Conservation (phyloP, 441 rosid species). For the Euphorbia schlechtendalii region DNA sequence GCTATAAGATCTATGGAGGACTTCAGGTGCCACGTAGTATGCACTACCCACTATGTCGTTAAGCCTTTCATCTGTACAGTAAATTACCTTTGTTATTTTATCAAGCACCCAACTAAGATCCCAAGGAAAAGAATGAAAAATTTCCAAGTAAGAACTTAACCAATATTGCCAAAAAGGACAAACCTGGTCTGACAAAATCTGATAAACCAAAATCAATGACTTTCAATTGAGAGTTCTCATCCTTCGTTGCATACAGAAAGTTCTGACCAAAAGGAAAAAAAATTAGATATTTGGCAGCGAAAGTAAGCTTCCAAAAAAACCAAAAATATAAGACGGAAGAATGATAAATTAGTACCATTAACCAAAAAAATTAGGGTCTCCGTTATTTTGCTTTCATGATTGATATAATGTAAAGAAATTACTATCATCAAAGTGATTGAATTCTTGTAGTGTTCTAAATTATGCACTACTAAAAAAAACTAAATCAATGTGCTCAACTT, state of each 20-base stretch:
- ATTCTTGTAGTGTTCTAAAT: neutral
- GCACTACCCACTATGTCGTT: slow-evolving; percentile 99
- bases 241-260: slow-evolving; percentile 78
- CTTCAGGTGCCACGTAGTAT: slow-evolving; percentile 97
- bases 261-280: slow-evolving; percentile 53
- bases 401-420: neutral
- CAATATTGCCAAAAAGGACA: slow-evolving; percentile 17
- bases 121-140: slow-evolving; percentile 5
- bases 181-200: slow-evolving; percentile 96
- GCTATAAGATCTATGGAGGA: slow-evolving; percentile 80
- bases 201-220: slow-evolving; percentile 89
- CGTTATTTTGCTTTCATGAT: neutral
- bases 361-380: neutral
- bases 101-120: slow-evolving; percentile 15
- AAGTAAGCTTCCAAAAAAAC: neutral
- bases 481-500: neutral
- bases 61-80: slow-evolving; percentile 72
- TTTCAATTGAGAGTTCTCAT: slow-evolving; percentile 72
- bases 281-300: slow-evolving; percentile 14
- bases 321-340: too few relatives aligned
- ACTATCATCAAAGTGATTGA: neutral
- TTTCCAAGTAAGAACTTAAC: neutral
- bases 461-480: neutral
- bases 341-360: too few relatives aligned
- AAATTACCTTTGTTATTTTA: slow-evolving; percentile 11